These are phyloP conservation scores for Phaeosphaeriaceae sp. DNA, from an alignment of 2,329 filamentous ascomycete species.

Conservation along the genomic window DNA sequence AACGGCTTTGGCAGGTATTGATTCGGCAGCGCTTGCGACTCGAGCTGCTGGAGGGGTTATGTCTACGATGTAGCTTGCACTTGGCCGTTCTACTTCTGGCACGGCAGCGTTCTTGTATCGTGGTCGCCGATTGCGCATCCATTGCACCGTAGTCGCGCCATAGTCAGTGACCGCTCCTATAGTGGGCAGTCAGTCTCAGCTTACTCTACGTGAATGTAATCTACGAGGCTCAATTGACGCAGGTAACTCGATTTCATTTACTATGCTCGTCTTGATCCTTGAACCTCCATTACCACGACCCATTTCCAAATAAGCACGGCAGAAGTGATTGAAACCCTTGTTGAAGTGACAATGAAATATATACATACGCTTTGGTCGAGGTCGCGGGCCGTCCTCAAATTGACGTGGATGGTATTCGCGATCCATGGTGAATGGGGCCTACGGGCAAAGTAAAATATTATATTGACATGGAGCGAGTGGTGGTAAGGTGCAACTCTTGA, in stretches of 20 bases:
- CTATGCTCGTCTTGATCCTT: too few relatives aligned
- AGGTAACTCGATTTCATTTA: too few relatives aligned
- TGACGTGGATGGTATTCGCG: constrained; percentile 45
- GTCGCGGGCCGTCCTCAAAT: constrained; percentile 42
- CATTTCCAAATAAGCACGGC: too few relatives aligned
- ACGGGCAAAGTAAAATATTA: constrained; percentile 1
- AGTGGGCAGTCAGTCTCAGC: neutral
- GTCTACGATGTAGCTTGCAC: constrained; percentile 87
- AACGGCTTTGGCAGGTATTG: constrained; percentile 91
- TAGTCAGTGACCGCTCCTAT: constrained; percentile 93
- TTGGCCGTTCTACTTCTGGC: constrained; percentile 83
- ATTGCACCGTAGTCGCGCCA: constrained; percentile 86
- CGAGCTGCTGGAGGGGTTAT: constrained; percentile 86
- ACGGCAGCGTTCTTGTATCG: constrained; percentile 74
- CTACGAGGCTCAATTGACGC: too few relatives aligned
- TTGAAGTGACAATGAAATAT: constrained; percentile 5
- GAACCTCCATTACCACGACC: too few relatives aligned
- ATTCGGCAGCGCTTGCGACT: constrained; percentile 76
- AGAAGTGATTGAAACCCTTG: too few relatives aligned
- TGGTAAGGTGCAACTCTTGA: neutral
- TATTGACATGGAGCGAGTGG: constrained; percentile 10
- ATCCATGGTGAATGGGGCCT: constrained; percentile 37
- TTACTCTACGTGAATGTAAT: neutral
- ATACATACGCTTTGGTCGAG: constrained; percentile 46
- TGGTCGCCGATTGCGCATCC: constrained; percentile 82